These are phyloP conservation scores for Rutstroemia sp. DNA, from an alignment of 2,329 filamentous ascomycete species.

Conservation along the genomic window DNA sequence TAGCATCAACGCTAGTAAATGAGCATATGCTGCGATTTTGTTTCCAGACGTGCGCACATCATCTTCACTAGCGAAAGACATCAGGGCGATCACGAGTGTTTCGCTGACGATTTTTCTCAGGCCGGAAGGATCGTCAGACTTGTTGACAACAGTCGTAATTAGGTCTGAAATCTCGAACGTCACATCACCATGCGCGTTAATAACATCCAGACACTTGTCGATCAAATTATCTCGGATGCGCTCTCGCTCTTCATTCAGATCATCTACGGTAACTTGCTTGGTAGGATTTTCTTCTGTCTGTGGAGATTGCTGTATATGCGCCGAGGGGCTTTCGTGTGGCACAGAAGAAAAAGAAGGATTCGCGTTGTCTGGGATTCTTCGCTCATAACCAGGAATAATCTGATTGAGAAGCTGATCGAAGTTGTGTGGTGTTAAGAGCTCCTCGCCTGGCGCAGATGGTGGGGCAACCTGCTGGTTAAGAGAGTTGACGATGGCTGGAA, in stretches of 20 bases:
- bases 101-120: slow-evolving; percentile 67
- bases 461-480: slow-evolving; percentile 13
- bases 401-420: slow-evolving; percentile 17
- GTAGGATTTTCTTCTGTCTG: slow-evolving; percentile 3
- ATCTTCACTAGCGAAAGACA: slow-evolving; percentile 56
- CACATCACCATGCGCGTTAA: slow-evolving; percentile 78
- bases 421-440: slow-evolving; percentile 8
- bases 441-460: slow-evolving; percentile 1
- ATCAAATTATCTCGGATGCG: slow-evolving; percentile 72
- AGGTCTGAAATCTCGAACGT: slow-evolving; percentile 89
- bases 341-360: slow-evolving; percentile 1
- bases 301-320: slow-evolving; percentile 4
- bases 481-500: slow-evolving; percentile 14
- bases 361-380: neutral
- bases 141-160: slow-evolving; percentile 63
- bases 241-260: slow-evolving; percentile 68
- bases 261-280: slow-evolving; percentile 56
- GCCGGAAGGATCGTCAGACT: slow-evolving; percentile 48
- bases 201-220: slow-evolving; percentile 82
- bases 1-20: slow-evolving; percentile 80
- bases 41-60: slow-evolving; percentile 41
- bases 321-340: slow-evolving; percentile 1
- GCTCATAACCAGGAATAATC: slow-evolving; percentile 6
- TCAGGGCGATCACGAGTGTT: slow-evolving; percentile 76
- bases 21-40: slow-evolving; percentile 85